Base-by-base conservation (phyloP, 1,284 basidiomycete genomes). In the Cryptococcus depauperatus region DNA sequence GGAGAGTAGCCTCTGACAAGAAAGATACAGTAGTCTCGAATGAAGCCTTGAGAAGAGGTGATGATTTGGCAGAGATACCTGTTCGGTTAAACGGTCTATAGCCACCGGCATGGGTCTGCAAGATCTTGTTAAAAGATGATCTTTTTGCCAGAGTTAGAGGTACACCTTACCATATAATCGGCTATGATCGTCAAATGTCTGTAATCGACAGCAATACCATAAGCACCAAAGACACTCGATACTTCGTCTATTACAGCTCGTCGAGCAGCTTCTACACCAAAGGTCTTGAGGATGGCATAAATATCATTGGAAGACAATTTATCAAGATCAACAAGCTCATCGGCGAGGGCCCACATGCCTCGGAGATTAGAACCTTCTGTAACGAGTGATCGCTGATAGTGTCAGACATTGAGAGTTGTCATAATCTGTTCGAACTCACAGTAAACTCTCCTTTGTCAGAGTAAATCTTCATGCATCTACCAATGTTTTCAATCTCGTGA, bases 31-130 rank as follows among this genome's bases (percentile, higher is more conserved):
- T 98, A 9, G 91, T 97, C 74, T 98, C 95, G 71, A 87, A 99
- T 5, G 88, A 92, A 2, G 95, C 93, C 73, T 98, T 98, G 51
- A 97, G 80, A 38, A 98, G 76, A 3, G 93, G 90, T 22, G 91
- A 95, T 7, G 88, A 82, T 67, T 89, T 88, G 46, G 84, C 82
- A 18, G 87, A 83, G 49, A 98, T 85, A 54, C 95, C 95, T 50
- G 84, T 89, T 43, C 95, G 83, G 71, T 96, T 98, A 75, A 98
- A 99, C 2, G 95, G 91, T 69, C 87, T 88, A 76, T 93, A 99
- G 21, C 86, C 90, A 37, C 95, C 95, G 41, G 91, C 88, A 64
- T 92, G 95, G 1, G 95, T 98, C 89, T 97, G 58, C 28, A 11
- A 39, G 29, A 38, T 32, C 33, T 5, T 25, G 22, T 14, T 37